phyloP scores from a whole-genome alignment of 148 eudicot species.

The Camellia sinensis region DNA sequence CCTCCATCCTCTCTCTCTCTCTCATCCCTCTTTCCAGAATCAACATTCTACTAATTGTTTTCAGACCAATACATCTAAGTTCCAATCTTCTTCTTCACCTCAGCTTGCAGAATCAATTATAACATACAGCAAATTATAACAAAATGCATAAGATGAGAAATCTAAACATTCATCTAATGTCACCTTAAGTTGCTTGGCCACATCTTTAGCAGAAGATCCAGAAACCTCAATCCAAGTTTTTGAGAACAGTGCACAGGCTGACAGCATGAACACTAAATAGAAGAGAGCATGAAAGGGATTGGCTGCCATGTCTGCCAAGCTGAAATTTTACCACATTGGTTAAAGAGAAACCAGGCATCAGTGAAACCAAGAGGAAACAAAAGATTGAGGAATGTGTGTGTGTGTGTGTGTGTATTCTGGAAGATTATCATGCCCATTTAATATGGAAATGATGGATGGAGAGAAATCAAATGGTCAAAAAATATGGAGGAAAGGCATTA shows the following conservation, averaged over 20 bases:
- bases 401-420: neutral
- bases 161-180: neutral
- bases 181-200: conserved; percentile 93
- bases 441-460: no score
- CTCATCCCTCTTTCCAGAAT: neutral
- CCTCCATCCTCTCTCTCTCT: neutral
- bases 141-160: neutral
- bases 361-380: conserved; percentile 5
- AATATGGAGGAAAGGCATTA: neutral
- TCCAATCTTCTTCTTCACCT: neutral
- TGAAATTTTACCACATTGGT: conserved; percentile 28
- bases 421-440: neutral
- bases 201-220: conserved; percentile 88
- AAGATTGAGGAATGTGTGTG: neutral
- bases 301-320: conserved; percentile 86
- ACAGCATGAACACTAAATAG: conserved; percentile 74
- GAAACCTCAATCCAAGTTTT: conserved; percentile 96
- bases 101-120: neutral
- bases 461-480: neutral
- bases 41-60: neutral
- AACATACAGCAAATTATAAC: neutral
- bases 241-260: conserved; percentile 83
- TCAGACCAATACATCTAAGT: neutral
- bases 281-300: conserved; percentile 87
- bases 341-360: conserved; percentile 2